Conservation (phyloP, 352 stramenopile species). For the Phytopythium litorale region DNA sequence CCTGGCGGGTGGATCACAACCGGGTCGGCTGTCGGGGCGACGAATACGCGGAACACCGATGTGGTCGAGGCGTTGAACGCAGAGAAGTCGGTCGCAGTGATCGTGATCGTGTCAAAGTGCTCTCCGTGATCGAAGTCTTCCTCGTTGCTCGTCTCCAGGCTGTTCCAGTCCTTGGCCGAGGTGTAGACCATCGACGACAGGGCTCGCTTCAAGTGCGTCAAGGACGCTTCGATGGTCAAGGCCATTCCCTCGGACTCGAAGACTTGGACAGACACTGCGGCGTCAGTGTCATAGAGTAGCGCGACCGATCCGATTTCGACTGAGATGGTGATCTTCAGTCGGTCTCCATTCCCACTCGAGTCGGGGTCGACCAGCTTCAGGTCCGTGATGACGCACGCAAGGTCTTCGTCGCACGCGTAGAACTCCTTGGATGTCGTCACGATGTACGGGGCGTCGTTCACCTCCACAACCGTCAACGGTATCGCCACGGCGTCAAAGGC, state of each 20-base stretch:
- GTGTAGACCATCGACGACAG: slow-evolving; percentile 46
- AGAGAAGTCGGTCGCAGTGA: slow-evolving; percentile 32
- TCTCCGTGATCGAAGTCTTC: slow-evolving; percentile 14
- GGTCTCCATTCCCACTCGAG: slow-evolving; percentile 3
- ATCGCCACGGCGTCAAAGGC: slow-evolving; percentile 29
- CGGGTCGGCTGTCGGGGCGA: slow-evolving; percentile 23
- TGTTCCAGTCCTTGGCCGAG: slow-evolving; percentile 68
- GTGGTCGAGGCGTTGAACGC: slow-evolving; percentile 31
- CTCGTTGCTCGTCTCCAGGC: slow-evolving; percentile 22
- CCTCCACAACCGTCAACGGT: slow-evolving; percentile 38
- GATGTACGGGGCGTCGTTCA: slow-evolving; percentile 76
- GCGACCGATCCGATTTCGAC: slow-evolving; percentile 31
- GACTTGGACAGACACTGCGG: not conserved
- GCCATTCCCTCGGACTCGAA: not conserved
- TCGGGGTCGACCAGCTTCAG: slow-evolving; percentile 52
- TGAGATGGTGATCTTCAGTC: slow-evolving; percentile 27
- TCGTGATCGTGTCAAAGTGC: slow-evolving; percentile 41
- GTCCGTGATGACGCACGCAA: slow-evolving; percentile 37
- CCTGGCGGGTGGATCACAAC: slow-evolving; percentile 22
- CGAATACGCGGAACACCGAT: slow-evolving; percentile 30
- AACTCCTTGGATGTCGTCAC: slow-evolving; percentile 15
- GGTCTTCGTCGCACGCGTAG: slow-evolving; percentile 56
- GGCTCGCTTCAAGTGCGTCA: slow-evolving; percentile 40
- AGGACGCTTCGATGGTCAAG: slow-evolving; percentile 30
- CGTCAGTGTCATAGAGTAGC: slow-evolving; percentile 13